Evolutionary conservation across 2,329 filamentous ascomycete species (phyloP), one percentile per base, ranked within the genome.

Genomic region (Dactylonectria macrodidyma): DNA sequence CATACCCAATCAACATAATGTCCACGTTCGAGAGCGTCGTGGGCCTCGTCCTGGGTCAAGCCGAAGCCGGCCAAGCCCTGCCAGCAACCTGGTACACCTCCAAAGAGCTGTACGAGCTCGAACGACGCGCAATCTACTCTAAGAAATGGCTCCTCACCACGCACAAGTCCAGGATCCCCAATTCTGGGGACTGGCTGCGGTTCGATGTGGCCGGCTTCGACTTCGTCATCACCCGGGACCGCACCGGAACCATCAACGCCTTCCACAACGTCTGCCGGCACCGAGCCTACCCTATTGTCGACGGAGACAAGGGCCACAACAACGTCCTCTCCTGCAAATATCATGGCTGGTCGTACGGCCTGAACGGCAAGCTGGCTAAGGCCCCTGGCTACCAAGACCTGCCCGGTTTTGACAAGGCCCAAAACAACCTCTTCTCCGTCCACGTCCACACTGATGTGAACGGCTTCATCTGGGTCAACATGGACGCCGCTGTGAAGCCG

Each of bases 181-280:
- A 88, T 56, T 72, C 82, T 7, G 89, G 89, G 5, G 87, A 90
- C 75, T 91, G 86, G 78, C 81, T 89, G 33, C 84, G 85, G 22
- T 90, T 84, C 68, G 82, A 86, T 12, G 77, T 89, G 5, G 87
- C 88, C 7, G 88, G 85, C 12, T 90, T 86, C 77, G 81, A 87
- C 26, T 87, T 91, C 75, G 79, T 90, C 71, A 77, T 90, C 11
- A 80, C 83, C 59, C 79, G 79, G 16, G 87, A 89, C 73, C 83
- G 85, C 30, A 79, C 85, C 9, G 84, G 84, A 10, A 82, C 83
- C 6, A 85, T 90, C 77, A 86, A 88, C 65, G 88, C 84, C 16
- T 90, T 91, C 76, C 89, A 91, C 79, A 91, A 91, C 73, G 82
- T 90, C 41, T 91, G 89, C 78, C 81, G 89, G 2, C 89, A 91